phyloP scores from a whole-genome alignment of 768 basidiomycete genomes.

The Naganishia friedmannii region DNA sequence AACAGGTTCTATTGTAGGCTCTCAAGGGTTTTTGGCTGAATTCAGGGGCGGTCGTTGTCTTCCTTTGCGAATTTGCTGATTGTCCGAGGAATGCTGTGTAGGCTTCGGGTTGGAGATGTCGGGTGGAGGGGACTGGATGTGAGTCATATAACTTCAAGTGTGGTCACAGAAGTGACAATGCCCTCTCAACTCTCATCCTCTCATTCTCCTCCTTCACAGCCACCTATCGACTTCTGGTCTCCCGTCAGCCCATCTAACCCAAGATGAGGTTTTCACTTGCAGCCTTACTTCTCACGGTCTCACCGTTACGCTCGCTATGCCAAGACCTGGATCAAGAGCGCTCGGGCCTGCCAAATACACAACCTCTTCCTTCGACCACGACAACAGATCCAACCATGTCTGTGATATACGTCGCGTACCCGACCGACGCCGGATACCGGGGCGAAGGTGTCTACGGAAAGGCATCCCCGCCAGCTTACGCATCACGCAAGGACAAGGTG shows the following conservation, averaged over 20 bases:
- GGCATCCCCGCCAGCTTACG: background rate
- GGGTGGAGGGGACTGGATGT: background rate
- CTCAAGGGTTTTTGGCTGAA: background rate
- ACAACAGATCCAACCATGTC: background rate
- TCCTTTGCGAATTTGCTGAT: background rate
- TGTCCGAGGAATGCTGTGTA: background rate
- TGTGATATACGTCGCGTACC: background rate
- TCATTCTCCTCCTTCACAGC: background rate
- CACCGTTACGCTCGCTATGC: background rate
- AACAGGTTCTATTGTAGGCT: background rate
- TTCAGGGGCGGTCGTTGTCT: background rate
- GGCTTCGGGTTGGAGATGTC: background rate
- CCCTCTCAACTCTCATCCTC: background rate
- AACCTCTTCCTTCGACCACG: background rate
- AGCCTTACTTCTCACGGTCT: background rate
- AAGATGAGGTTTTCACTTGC: slow-evolving; percentile 7
- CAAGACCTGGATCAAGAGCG: background rate
- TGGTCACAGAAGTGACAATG: background rate
- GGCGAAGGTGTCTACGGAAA: slow-evolving; percentile 2
- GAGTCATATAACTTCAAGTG: too few species aligned
- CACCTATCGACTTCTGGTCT: background rate
- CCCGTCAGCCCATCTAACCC: background rate
- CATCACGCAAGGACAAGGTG: background rate
- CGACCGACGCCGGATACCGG: background rate
- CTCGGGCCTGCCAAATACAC: background rate